These are phyloP conservation scores for Metschnikowia hibisci DNA, from an alignment of 805 yeast species.

Conservation along the genomic window DNA sequence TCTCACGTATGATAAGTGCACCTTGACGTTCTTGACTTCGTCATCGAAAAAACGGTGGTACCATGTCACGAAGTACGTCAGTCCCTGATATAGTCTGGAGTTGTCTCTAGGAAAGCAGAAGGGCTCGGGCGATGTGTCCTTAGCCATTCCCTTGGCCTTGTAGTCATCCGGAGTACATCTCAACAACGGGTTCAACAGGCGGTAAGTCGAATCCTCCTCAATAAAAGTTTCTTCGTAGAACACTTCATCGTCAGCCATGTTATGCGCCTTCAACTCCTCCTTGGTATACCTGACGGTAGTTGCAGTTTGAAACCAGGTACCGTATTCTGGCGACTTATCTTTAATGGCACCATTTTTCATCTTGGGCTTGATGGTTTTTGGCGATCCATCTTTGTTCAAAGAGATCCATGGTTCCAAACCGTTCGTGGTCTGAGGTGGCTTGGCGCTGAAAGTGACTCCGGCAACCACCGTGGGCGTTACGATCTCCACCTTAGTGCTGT, in stretches of 20 bases:
- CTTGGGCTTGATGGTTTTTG: slow-evolving; percentile 76
- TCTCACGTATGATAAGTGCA: slow-evolving; percentile 64
- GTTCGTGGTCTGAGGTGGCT: slow-evolving; percentile 67
- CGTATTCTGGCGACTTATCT: slow-evolving; percentile 65
- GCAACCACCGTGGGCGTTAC: slow-evolving; percentile 62
- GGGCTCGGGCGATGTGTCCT: slow-evolving; percentile 61
- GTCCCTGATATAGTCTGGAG: slow-evolving; percentile 50
- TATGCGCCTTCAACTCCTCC: slow-evolving; percentile 67
- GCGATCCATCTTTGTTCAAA: slow-evolving; percentile 69
- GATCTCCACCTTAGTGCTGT: slow-evolving; percentile 50
- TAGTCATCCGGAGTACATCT: slow-evolving; percentile 83
- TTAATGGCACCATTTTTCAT: slow-evolving; percentile 67
- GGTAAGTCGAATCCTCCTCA: slow-evolving; percentile 73
- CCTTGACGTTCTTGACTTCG: slow-evolving; percentile 54
- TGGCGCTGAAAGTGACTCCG: slow-evolving; percentile 60
- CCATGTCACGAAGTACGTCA: slow-evolving; percentile 79
- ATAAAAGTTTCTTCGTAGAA: slow-evolving; percentile 52
- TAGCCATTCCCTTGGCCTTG: slow-evolving; percentile 58
- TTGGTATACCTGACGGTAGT: slow-evolving; percentile 53
- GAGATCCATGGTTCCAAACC: slow-evolving; percentile 81
- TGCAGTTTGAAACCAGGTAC: slow-evolving; percentile 73
- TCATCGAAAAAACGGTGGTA: slow-evolving; percentile 59
- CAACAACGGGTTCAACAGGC: slow-evolving; percentile 68
- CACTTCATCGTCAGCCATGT: slow-evolving; percentile 58
- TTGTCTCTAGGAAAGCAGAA: slow-evolving; percentile 79